These are phyloP conservation scores for Microglena sp. DNA, from an alignment of 139 green algal genomes.

Conservation along the genomic window DNA sequence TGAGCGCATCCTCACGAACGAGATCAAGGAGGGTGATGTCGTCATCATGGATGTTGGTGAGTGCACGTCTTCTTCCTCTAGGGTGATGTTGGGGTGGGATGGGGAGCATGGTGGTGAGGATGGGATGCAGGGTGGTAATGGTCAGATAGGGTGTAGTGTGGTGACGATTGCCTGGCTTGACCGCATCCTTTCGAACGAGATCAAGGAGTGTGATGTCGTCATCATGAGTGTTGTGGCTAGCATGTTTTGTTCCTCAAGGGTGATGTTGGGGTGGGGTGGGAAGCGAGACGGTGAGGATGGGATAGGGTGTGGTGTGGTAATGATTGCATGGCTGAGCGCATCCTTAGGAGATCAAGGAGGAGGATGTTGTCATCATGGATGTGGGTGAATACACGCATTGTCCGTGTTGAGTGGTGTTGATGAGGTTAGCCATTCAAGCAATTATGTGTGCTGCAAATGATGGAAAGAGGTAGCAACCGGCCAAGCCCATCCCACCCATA, in stretches of 20 bases:
- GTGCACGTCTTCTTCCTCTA: too few species aligned
- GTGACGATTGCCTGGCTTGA: slow-evolving; percentile 93
- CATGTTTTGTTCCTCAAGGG: too few species aligned
- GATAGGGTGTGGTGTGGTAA: slow-evolving; percentile 50
- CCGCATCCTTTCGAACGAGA: slow-evolving; percentile 85
- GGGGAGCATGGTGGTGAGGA: too few species aligned
- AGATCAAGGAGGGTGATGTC: slow-evolving; percentile 89
- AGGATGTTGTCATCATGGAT: slow-evolving; percentile 88
- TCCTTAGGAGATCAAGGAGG: slow-evolving; percentile 92
- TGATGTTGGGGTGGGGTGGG: too few species aligned
- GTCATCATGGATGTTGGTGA: slow-evolving; percentile 80
- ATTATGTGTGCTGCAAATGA: too few species aligned
- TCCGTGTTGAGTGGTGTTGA: too few species aligned
- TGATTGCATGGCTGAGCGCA: slow-evolving; percentile 90
- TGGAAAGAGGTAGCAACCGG: too few species aligned
- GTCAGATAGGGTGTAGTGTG: too few species aligned
- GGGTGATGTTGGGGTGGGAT: too few species aligned
- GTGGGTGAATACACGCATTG: slow-evolving; percentile 30
- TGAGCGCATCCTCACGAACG: slow-evolving; percentile 84
- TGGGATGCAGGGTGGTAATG: too few species aligned
- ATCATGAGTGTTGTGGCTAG: slow-evolving; percentile 69
- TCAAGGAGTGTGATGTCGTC: slow-evolving; percentile 86
- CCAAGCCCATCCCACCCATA: too few species aligned
- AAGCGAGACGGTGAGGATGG: background rate
- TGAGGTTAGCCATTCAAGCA: too few species aligned